phyloP scores from a whole-genome alignment of 768 basidiomycete species.

The Ramaria rubella region DNA sequence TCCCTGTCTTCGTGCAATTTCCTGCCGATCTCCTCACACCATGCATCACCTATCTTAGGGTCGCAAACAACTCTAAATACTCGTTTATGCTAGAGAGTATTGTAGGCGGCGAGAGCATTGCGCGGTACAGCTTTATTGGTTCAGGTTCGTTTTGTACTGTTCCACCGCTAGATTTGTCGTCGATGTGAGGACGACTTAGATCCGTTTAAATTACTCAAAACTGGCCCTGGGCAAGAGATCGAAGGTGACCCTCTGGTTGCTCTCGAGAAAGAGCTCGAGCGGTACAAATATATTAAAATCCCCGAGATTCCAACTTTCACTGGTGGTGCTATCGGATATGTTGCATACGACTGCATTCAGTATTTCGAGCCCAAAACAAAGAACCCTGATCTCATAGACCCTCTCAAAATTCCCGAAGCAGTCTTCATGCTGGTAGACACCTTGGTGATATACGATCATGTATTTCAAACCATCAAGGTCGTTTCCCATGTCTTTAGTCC shows the following conservation, averaged over 20 bases:
- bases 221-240: conserved; percentile 76
- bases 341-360: conserved; percentile 92
- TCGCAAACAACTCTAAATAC: conserved; percentile 88
- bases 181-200: conserved; percentile 42
- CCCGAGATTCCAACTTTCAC: conserved; percentile 93
- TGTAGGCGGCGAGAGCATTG: conserved; percentile 81
- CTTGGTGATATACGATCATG: conserved; percentile 93
- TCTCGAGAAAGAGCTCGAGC: conserved; percentile 78
- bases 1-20: conserved; percentile 87
- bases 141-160: conserved; percentile 50
- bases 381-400: conserved; percentile 63
- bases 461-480: conserved; percentile 90
- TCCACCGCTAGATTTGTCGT: neutral
- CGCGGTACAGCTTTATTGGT: conserved; percentile 94
- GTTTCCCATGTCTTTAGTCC: conserved; percentile 95
- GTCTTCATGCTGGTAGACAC: conserved; percentile 97
- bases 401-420: conserved; percentile 86
- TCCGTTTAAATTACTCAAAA: conserved; percentile 86
- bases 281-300: conserved; percentile 86
- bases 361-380: conserved; percentile 92
- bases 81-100: conserved; percentile 95
- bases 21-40: conserved; percentile 96
- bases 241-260: conserved; percentile 81
- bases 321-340: conserved; percentile 96
- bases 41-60: conserved; percentile 90